Base-by-base conservation (phyloP, 2,329 filamentous ascomycete species). In the Aspergillus awamori region DNA sequence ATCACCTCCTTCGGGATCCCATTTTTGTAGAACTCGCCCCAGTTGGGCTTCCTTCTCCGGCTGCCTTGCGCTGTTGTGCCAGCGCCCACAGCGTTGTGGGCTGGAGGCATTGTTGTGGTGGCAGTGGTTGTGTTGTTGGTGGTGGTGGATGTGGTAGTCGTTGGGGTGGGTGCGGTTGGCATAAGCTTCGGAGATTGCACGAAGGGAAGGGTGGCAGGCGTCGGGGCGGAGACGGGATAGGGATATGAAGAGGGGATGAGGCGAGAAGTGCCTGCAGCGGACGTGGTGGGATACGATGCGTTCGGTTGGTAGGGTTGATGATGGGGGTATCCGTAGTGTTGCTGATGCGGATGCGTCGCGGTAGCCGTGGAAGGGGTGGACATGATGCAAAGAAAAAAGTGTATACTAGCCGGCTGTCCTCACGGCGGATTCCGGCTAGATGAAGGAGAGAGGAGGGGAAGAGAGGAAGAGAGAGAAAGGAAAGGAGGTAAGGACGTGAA, bases 1-100 rank as follows among this genome's bases (percentile, higher is more conserved):
- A 95, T 94, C 72, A 95, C 87, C 79, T 95, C 91, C 74, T 92
- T 89, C 24, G 91, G 91, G 26, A 93, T 80, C 4, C 91, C 91
- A 75, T 94, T 93, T 74, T 89, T 89, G 76, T 93, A 94, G 73
- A 93, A 95, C 65, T 84, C 86, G 60, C 85, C 82, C 91, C 91
- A 95, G 77, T 95, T 88, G 53, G 90, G 89, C 67, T 87, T 74
- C 84, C 84, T 74, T 72, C 76, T 64, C 83, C 86, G 62, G 84
- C 83, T 66, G 65, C 61, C 63, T 70, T 72, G 74, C 74, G 73
- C 65, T 80, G 74, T 65, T 77, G 74, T 60, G 76, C 70, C 60
- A n/a, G 63, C 72, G 70, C 66, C 73, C 66, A 68, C 72, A 68
- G 67, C 73, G 70, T 77, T 74, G 68, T 74, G 72, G 67, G 79